phyloP scores from a whole-genome alignment of 345 rosid species.

The Arabis hirsuta region DNA sequence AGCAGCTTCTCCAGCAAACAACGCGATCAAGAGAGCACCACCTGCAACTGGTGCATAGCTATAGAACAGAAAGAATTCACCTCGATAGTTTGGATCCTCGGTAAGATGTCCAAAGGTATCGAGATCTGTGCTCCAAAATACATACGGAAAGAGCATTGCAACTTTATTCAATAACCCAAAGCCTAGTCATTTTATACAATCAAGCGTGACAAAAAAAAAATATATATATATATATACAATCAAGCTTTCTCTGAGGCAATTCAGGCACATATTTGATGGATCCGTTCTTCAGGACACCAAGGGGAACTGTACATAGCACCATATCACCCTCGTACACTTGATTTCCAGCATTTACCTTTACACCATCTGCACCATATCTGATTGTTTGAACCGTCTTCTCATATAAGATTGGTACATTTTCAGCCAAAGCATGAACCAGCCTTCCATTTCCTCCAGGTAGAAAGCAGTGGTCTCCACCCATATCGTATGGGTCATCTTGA shows the following conservation, averaged over 20 bases:
- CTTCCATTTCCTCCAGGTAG: constrained; percentile 93
- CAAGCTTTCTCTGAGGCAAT: constrained; percentile 98
- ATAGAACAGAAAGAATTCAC: constrained; percentile 94
- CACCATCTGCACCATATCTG: constrained; percentile 87
- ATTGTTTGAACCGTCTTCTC: constrained; percentile 89
- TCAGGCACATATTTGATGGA: constrained; percentile 91
- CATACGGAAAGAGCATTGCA: constrained; percentile 92
- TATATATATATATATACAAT: too few species aligned
- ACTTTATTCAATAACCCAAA: constrained; percentile 96
- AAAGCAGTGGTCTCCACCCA: constrained; percentile 99
- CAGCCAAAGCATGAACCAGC: constrained; percentile 88
- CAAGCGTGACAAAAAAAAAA: too few species aligned
- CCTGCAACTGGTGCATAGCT: constrained; percentile 94
- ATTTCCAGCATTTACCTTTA: constrained; percentile 85
- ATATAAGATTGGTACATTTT: constrained; percentile 85
- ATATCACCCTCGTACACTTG: constrained; percentile 90
- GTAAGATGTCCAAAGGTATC: constrained; percentile 97
- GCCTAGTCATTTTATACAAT: constrained; percentile 91
- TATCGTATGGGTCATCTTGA: constrained; percentile 98
- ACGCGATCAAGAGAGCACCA: constrained; percentile 89
- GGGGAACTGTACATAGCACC: constrained; percentile 94
- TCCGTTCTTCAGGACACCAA: constrained; percentile 90
- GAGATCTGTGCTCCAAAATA: constrained; percentile 93
- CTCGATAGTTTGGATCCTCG: constrained; percentile 72
- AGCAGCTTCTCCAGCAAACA: constrained; percentile 99